A percentile compares a stretch with the other conserved stretches of the same genome.
Conservation (phyloP, 148 eudicot genomes). For the Polygonum aviculare region DNA sequence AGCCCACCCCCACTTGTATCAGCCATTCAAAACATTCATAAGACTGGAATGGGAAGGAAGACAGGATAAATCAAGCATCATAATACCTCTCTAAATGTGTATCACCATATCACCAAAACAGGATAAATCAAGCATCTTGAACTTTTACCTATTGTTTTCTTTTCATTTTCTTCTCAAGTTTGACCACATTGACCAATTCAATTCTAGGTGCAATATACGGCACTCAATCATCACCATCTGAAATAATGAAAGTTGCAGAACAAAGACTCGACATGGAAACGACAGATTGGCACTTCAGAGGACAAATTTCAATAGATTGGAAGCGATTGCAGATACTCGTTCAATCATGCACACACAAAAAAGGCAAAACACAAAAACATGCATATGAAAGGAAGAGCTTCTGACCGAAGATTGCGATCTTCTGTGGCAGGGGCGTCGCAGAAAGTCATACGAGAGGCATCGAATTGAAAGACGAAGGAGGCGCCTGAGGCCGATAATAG, state of each 20-base stretch:
- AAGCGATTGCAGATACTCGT: no score
- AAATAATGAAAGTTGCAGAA: not conserved
- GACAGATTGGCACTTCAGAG: not conserved
- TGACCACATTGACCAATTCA: not conserved
- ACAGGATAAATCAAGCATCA: not conserved
- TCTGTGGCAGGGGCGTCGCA: conserved; percentile 4
- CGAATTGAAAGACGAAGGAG: not conserved
- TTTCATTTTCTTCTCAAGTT: not conserved
- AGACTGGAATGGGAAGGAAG: not conserved
- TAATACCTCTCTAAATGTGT: not conserved
- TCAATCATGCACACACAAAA: no score
- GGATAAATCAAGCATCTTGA: not conserved
- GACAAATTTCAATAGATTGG: not conserved
- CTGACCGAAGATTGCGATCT: conserved; percentile 6
- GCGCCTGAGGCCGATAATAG: not conserved
- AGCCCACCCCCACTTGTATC: no score
- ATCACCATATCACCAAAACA: no score
- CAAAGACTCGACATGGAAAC: not conserved
- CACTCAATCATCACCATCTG: not conserved
- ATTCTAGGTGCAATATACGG: not conserved
- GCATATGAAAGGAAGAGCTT: not conserved
- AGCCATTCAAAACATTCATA: no score
- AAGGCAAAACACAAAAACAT: no score
- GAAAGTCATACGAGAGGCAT: not conserved
- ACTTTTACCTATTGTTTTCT: no score